Conservation (phyloP, 495 filamentous ascomycete genomes). For the Penicillium verhagenii region DNA sequence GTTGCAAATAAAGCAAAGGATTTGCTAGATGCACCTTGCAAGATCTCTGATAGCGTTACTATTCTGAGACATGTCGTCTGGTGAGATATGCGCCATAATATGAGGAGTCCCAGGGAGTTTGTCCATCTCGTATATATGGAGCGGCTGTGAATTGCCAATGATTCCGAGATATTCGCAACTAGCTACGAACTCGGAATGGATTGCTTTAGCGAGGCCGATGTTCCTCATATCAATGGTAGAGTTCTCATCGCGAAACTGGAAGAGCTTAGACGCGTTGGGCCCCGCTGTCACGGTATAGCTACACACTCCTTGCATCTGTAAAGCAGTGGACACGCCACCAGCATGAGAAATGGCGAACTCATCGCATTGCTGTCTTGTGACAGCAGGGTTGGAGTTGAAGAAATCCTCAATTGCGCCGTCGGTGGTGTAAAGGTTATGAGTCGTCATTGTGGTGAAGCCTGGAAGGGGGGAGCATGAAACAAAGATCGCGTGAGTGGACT, state of each 20-base stretch:
- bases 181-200: conserved; percentile 14
- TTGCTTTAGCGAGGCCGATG: conserved; percentile 7
- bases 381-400: conserved; percentile 13
- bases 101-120: conserved; percentile 14
- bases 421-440: conserved; percentile 9
- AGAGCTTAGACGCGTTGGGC: conserved; percentile 8
- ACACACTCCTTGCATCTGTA: conserved; percentile 20
- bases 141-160: conserved; percentile 11
- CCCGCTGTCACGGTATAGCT: conserved; percentile 32
- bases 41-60: conserved; percentile 14
- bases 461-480: too few relatives aligned
- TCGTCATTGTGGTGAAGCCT: conserved; percentile 8
- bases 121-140: conserved; percentile 22
- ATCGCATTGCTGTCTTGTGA: conserved; percentile 14
- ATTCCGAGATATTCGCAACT: conserved; percentile 15
- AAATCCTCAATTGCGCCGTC: conserved; percentile 9
- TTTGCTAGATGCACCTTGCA: conserved; percentile 12
- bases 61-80: conserved; percentile 10
- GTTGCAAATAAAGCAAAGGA: conserved; percentile 5
- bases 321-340: conserved; percentile 3
- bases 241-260: conserved; percentile 21
- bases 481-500: too few relatives aligned
- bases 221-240: conserved; percentile 14
- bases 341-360: conserved; percentile 10
- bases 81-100: conserved; percentile 12